These are phyloP conservation scores for Plasmodium gonderi DNA, from an alignment of 169 alveolate genomes.

Conservation along the genomic window DNA sequence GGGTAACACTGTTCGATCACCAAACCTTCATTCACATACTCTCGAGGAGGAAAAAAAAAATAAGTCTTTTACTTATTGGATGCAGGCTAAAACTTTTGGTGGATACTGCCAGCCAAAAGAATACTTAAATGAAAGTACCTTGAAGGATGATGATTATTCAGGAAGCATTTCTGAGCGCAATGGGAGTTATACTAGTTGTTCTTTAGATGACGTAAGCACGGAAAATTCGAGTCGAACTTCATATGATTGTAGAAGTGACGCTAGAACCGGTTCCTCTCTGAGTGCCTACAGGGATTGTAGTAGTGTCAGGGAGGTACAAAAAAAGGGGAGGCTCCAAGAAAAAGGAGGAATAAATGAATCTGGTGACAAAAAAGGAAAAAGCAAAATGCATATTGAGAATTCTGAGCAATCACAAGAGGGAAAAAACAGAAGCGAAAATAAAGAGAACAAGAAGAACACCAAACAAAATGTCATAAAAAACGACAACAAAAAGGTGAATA, in stretches of 20 bases:
- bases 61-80: constrained; percentile 9
- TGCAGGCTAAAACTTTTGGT: not conserved
- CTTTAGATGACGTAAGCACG: not conserved
- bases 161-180: not conserved
- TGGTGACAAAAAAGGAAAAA: not conserved
- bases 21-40: not conserved
- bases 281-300: not conserved
- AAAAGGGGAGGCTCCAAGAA: not conserved
- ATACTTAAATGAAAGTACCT: not conserved
- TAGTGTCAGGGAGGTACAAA: not conserved
- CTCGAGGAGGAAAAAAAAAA: not conserved
- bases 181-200: not conserved
- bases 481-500: not conserved
- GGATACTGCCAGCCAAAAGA: not conserved
- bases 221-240: not conserved
- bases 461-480: not conserved
- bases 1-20: not conserved
- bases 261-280: not conserved
- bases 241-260: not conserved
- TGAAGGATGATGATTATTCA: not conserved
- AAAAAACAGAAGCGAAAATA: not conserved
- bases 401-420: not conserved
- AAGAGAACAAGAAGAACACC: not conserved
- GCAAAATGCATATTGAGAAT: not conserved
- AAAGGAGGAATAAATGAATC: not conserved